Percentiles rank a stretch among this genome's conserved stretches.
Conservation (phyloP, 2,329 filamentous ascomycete genomes). For the Verticillium dahliae region DNA sequence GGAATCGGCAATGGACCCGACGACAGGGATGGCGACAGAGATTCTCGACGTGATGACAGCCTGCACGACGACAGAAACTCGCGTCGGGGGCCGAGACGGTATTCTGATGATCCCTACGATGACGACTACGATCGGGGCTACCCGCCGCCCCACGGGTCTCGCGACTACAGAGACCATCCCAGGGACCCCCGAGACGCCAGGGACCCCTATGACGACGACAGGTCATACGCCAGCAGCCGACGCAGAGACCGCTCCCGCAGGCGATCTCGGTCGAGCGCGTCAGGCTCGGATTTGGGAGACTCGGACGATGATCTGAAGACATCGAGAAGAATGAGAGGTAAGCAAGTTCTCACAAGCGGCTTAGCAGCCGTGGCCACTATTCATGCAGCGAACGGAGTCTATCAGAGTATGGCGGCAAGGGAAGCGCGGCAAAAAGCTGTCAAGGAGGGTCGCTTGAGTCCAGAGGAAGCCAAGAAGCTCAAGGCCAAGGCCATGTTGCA, state of each 20-base stretch:
- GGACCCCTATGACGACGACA: conserved; percentile 40
- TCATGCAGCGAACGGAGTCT: conserved; percentile 53
- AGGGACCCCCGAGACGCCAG: conserved; percentile 1
- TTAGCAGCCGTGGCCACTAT: conserved; percentile 53
- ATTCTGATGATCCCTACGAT: conserved; percentile 39
- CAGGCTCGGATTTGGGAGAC: conserved; percentile 50
- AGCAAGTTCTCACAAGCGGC: conserved; percentile 51
- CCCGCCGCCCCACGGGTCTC: conserved; percentile 11
- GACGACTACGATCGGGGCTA: conserved; percentile 36
- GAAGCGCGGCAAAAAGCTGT: conserved; percentile 46
- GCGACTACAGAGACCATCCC: conserved; percentile 14
- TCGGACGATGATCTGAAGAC: conserved; percentile 50
- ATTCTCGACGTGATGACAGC: conserved; percentile 35
- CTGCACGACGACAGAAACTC: conserved; percentile 30
- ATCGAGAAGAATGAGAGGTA: conserved; percentile 54
- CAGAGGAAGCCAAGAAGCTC: conserved; percentile 46
- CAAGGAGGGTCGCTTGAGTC: conserved; percentile 43
- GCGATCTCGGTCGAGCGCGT: conserved; percentile 38
- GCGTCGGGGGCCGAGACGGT: conserved; percentile 27
- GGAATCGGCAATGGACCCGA: conserved; percentile 48
- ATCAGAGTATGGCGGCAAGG: conserved; percentile 52
- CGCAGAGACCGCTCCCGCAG: conserved; percentile 26
- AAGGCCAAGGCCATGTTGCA: conserved; percentile 51
- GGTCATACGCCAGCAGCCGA: conserved; percentile 31
- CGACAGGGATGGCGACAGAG: conserved; percentile 23